Conservation (phyloP, 202 grass and related monocot genomes). For the Alloteropsis angusta region DNA sequence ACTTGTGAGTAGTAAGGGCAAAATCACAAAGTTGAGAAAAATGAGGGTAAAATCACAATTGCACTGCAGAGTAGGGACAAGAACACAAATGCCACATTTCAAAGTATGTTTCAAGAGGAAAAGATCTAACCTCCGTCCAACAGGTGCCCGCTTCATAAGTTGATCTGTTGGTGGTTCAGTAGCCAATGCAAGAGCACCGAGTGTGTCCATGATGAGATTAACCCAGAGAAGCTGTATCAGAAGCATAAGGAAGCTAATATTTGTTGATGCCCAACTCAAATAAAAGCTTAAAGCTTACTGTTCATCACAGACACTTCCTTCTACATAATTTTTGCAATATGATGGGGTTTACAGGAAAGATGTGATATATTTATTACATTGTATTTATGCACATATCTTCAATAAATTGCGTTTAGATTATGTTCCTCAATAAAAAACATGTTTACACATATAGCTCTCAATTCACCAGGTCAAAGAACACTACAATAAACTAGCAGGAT, state of each 20-base stretch:
- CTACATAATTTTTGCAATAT: not conserved
- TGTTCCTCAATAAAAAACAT: not conserved
- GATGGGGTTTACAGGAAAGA: not conserved
- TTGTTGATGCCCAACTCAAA: not conserved
- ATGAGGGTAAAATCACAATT: no score
- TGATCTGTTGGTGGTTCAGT: constrained; percentile 88
- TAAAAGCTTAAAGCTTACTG: not conserved
- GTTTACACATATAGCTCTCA: not conserved
- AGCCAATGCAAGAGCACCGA: constrained; percentile 94
- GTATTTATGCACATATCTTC: not conserved
- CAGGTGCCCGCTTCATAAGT: constrained; percentile 64
- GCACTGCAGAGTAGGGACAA: no score
- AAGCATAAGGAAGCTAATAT: constrained; percentile 17
- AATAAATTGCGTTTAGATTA: not conserved
- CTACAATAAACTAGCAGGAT: not conserved
- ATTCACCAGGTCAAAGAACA: not conserved
- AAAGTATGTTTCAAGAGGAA: constrained; percentile 20
- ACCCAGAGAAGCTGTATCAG: constrained; percentile 83
- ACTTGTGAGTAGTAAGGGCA: no score
- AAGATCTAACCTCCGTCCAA: constrained; percentile 57
- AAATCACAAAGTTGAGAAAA: no score
- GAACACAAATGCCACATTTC: not conserved
- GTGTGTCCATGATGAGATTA: constrained; percentile 99
- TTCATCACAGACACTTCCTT: constrained; percentile 4
- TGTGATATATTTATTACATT: not conserved